Evolutionary conservation across 768 basidiomycete species (phyloP), one percentile per base, ranked within the genome.

Genomic region (Melanogaster broomeanus): DNA sequence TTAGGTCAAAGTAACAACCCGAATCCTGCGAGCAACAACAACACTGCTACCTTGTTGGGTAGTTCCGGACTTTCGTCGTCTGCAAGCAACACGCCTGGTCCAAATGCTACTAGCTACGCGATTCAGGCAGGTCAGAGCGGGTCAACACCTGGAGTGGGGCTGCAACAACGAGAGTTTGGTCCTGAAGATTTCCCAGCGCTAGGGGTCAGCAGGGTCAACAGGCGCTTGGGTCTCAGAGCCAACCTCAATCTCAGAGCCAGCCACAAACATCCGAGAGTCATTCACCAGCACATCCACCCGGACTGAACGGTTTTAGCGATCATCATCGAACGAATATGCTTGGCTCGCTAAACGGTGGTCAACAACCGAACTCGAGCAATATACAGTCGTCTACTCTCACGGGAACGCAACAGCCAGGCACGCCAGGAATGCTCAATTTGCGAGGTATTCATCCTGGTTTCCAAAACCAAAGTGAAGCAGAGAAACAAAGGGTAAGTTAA

Each of bases 131-230:
- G 88, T 31, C 66, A 82, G 59, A 78, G 75, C 47, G 74, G 59
- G 46, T 60, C 66, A 11, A 48, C 59, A 19, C 19, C 49, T 3
- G 2, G 35, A 25, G 30, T 48, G 28, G 62, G 38, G 28, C 28
- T 47, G 6, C 66, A 64, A 41, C 49, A 40, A 15, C 56, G 52
- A 65, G 72, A 68, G 66, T 89, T 93, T 54, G 88, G 87, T n/a
- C 83, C 86, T 35, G 90, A 93, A 59, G 92, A 94, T 73, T 93
- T 94, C 66, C 92, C 92, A 45, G 92, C 92, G 16, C 74, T 94
- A 24, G 87, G 90, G 87, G 85, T 46, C 84, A 81, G 58, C 71
- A 75, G 51, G 78, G 56, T 51, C 74, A 51, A 42, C 66, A 66
- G 35, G 9, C 55, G 3, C 33, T 62, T 3, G 30, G 57, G 18